phyloP scores from a whole-genome alignment of 2,329 filamentous ascomycete species.

The Apiospora kogelbergensis region DNA sequence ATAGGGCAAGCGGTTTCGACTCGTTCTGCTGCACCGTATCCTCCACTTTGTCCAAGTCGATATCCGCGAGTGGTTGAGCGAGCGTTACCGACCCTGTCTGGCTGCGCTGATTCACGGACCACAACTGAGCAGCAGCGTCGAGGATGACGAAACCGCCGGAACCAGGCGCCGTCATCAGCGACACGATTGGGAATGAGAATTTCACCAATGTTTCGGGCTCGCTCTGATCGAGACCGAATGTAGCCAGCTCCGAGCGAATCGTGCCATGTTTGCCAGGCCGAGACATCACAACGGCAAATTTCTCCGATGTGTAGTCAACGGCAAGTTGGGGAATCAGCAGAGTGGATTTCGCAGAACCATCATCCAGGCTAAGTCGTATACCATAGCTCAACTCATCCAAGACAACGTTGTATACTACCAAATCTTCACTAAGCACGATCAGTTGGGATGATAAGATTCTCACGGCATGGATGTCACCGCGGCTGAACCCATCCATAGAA shows the following conservation, averaged over 20 bases:
- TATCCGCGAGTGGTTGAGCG: slow-evolving; percentile 55
- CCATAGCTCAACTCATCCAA: slow-evolving; percentile 71
- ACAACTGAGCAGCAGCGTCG: slow-evolving; percentile 74
- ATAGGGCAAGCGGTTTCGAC: slow-evolving; percentile 26
- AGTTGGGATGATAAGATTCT: slow-evolving; percentile 73
- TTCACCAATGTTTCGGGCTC: slow-evolving; percentile 59
- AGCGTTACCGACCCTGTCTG: slow-evolving; percentile 52
- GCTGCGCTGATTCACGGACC: slow-evolving; percentile 60
- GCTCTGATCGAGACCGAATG: slow-evolving; percentile 65
- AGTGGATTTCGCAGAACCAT: slow-evolving; percentile 31
- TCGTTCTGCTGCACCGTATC: slow-evolving; percentile 29
- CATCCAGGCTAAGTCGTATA: slow-evolving; percentile 50
- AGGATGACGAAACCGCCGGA: slow-evolving; percentile 73
- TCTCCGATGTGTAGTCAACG: slow-evolving; percentile 64
- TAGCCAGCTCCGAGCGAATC: slow-evolving; percentile 55
- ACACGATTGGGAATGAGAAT: slow-evolving; percentile 60
- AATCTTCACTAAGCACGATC: slow-evolving; percentile 69
- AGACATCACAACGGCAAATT: slow-evolving; percentile 62
- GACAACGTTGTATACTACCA: slow-evolving; percentile 84
- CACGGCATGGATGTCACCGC: slow-evolving; percentile 64
- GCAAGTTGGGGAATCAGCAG: slow-evolving; percentile 64
- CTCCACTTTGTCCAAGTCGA: slow-evolving; percentile 44
- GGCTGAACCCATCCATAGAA: slow-evolving; percentile 67
- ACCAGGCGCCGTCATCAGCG: slow-evolving; percentile 62
- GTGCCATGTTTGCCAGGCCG: slow-evolving; percentile 24